Evolutionary conservation across 495 filamentous ascomycete genomes (phyloP).

Genomic region (Penicillium steckii): DNA sequence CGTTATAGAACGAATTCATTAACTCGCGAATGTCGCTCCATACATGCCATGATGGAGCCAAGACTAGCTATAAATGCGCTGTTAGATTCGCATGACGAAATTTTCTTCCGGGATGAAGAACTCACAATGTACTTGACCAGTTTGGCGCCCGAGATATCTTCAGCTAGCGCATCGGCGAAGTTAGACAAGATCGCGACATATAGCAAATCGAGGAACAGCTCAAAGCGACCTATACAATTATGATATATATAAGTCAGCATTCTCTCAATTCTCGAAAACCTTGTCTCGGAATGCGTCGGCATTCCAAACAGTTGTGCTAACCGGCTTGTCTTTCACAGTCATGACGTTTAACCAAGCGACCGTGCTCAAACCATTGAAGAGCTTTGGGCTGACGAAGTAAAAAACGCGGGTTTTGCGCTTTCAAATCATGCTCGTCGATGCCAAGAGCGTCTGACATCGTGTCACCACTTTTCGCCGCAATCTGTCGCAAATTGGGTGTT

Average conservation of each 20-base stretch:
- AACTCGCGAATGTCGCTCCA: conserved; percentile 48
- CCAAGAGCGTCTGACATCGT: conserved; percentile 1
- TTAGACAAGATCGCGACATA: conserved; percentile 47
- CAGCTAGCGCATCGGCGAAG: conserved; percentile 41
- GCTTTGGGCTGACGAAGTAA: conserved; percentile 38
- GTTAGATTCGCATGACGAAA: neutral
- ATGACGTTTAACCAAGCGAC: conserved; percentile 30
- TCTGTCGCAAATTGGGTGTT: neutral
- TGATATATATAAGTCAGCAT: neutral
- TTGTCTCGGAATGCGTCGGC: neutral
- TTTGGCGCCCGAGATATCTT: conserved; percentile 45
- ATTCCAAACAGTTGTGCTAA: conserved; percentile 2
- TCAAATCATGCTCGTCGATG: conserved; percentile 13
- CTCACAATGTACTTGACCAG: conserved; percentile 43
- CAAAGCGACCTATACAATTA: conserved; percentile 37
- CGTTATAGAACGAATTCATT: conserved; percentile 51
- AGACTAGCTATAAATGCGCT: conserved; percentile 27
- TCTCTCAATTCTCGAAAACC: neutral
- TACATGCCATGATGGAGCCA: conserved; percentile 46
- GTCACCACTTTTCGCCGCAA: neutral
- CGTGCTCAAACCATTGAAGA: conserved; percentile 41
- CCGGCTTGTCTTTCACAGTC: conserved; percentile 39
- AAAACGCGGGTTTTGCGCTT: conserved; percentile 23
- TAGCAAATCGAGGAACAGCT: conserved; percentile 50
- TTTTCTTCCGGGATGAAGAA: neutral